Conservation (phyloP, 2,329 filamentous ascomycete species). For the Harringtonia lauricola region DNA sequence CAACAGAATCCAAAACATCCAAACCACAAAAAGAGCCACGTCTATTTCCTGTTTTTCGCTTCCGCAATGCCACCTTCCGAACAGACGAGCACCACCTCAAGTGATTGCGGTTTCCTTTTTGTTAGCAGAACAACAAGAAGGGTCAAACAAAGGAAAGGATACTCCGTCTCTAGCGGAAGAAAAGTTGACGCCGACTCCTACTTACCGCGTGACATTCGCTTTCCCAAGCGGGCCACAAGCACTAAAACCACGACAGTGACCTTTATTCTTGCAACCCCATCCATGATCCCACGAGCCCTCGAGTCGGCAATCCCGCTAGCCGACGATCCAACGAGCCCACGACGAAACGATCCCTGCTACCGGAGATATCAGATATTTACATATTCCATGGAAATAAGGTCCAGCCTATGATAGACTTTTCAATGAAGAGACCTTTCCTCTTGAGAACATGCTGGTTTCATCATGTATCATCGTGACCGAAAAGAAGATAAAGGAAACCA, state of each 20-base stretch:
- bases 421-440: not conserved
- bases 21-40: not conserved
- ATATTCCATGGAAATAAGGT: not conserved
- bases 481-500: not conserved
- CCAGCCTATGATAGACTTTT: not conserved
- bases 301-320: not conserved
- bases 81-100: not conserved
- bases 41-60: not conserved
- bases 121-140: not conserved
- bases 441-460: not conserved
- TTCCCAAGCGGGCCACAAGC: not conserved
- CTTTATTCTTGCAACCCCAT: not conserved
- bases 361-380: not conserved
- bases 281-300: not conserved
- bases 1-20: not conserved
- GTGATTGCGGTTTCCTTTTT: not conserved
- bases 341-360: too few species aligned
- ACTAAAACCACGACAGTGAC: not conserved
- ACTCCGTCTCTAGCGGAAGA: not conserved
- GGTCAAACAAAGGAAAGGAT: not conserved
- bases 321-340: too few species aligned
- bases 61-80: not conserved
- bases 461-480: not conserved
- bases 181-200: not conserved
- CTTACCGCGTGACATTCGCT: not conserved